Conservation (phyloP, 768 basidiomycete species). For the Pulveroboletus sp. region DNA sequence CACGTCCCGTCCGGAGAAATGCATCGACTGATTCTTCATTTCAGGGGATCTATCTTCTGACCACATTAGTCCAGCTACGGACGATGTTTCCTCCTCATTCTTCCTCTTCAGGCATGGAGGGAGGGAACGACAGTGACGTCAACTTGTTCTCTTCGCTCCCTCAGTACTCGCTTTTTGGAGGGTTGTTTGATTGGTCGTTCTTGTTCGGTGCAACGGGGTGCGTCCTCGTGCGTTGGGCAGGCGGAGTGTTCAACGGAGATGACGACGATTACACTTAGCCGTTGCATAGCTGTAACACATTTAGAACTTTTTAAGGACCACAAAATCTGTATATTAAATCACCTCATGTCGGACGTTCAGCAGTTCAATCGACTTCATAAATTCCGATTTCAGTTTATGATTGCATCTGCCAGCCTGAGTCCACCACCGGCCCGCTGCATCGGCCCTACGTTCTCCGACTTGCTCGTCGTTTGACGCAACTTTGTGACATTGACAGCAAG, state of each 20-base stretch:
- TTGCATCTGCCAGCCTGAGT: background rate
- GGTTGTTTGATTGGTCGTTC: conserved; percentile 72
- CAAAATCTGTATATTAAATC: conserved; percentile 4
- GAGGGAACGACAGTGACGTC: conserved; percentile 11
- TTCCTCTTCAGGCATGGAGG: conserved; percentile 13
- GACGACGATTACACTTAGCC: conserved; percentile 12
- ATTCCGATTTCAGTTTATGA: background rate
- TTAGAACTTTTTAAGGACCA: background rate
- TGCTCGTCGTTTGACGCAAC: too few relatives aligned
- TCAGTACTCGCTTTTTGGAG: conserved; percentile 66
- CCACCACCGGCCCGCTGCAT: background rate
- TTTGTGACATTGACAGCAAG: background rate
- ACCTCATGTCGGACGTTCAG: background rate
- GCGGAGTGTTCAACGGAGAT: conserved; percentile 28
- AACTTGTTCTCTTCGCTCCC: conserved; percentile 74
- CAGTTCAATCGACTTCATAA: background rate
- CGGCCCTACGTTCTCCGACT: background rate
- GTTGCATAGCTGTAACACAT: conserved; percentile 1
- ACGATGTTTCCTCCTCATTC: conserved; percentile 68
- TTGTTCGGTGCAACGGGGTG: conserved; percentile 52
- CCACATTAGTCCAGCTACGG: conserved; percentile 78
- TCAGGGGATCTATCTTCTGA: conserved; percentile 79
- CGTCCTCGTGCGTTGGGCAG: conserved; percentile 51
- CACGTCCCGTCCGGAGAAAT: conserved; percentile 6
- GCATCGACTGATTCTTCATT: conserved; percentile 3